Evolutionary conservation across 2,329 filamentous ascomycete genomes (phyloP).

Genomic region (Sclerotinia glacialis): DNA sequence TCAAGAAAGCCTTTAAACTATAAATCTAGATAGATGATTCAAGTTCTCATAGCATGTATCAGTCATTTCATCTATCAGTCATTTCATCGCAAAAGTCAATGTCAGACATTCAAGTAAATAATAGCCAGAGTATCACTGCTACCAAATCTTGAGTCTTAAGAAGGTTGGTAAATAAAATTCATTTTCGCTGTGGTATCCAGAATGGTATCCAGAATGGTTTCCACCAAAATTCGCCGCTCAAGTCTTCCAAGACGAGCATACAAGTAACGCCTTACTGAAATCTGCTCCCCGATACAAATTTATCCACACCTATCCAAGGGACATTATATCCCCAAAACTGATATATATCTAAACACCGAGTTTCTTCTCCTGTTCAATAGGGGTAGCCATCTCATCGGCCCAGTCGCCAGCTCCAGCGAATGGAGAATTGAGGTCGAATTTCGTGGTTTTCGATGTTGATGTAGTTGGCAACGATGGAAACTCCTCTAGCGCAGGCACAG

Average conservation of each 20-base stretch:
- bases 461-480: conserved; percentile 32
- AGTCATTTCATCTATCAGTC: not conserved
- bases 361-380: conserved; percentile 32
- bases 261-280: conserved; percentile 1
- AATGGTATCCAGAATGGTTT: conserved; percentile 1
- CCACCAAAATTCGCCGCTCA: not conserved
- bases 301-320: not conserved
- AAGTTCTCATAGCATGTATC: not conserved
- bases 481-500: conserved; percentile 30
- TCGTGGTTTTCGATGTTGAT: conserved; percentile 9
- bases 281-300: conserved; percentile 4
- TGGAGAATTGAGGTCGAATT: conserved; percentile 21
- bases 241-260: conserved; percentile 6
- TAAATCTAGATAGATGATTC: not conserved
- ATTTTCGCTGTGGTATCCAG: not conserved
- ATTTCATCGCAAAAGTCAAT: not conserved
- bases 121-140: not conserved
- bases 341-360: not conserved
- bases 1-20: too few relatives aligned
- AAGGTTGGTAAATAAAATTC: not conserved
- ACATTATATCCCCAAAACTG: not conserved
- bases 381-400: conserved; percentile 38
- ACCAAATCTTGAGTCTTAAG: not conserved
- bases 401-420: conserved; percentile 30
- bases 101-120: not conserved